These are phyloP conservation scores for Eutrema japonicum DNA, from an alignment of 345 rosid genomes.

Conservation along the genomic window DNA sequence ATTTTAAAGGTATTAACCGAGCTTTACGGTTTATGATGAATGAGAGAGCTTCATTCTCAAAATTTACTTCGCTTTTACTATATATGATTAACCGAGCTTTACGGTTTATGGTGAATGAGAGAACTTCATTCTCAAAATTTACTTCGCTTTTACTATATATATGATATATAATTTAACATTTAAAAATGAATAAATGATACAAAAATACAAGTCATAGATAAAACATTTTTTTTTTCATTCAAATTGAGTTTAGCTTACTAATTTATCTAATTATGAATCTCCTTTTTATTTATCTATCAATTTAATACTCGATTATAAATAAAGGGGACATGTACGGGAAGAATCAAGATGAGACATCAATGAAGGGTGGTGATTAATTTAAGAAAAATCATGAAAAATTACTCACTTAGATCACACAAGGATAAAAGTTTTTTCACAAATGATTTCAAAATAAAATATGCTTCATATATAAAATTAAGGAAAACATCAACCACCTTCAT, in stretches of 20 bases:
- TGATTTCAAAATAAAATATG: not conserved
- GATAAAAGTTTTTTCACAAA: not conserved
- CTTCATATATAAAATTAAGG: not conserved
- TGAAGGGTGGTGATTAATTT: not conserved
- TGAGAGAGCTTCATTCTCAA: too few species aligned
- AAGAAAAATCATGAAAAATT: not conserved
- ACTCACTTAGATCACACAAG: not conserved
- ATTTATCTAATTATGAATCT: not conserved
- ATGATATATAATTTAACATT: not conserved
- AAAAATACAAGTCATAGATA: not conserved
- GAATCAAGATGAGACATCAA: not conserved
- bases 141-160: too few species aligned
- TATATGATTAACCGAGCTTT: too few species aligned
- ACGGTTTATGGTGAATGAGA: too few species aligned
- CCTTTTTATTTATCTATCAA: not conserved
- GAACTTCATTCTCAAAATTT: too few species aligned
- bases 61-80: too few species aligned
- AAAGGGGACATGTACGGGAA: not conserved
- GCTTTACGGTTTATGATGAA: too few species aligned
- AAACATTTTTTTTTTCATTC: not conserved
- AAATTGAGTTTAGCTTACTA: not conserved
- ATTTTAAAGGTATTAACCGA: too few species aligned
- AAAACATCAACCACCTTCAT: constrained; percentile 30
- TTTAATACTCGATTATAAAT: too few species aligned
- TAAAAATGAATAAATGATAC: not conserved